A percentile compares a stretch with the other conserved stretches of the same genome.
These are phyloP conservation scores for Leishmania turanica DNA, from an alignment of 208 protist species.

Conservation along the genomic window DNA sequence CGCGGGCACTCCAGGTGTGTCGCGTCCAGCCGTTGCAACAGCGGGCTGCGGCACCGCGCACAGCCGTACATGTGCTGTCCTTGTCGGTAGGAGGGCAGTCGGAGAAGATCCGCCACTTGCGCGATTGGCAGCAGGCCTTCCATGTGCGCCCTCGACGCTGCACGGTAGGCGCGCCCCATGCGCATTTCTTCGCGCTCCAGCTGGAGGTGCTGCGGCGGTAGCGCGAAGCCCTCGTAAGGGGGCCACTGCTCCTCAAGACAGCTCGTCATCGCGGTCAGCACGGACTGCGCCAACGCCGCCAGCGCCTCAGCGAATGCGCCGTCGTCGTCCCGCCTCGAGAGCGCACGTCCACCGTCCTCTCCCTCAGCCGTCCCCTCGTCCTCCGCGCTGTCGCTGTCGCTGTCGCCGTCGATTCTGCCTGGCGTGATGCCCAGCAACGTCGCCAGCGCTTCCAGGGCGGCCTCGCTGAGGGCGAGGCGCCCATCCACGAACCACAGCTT, in stretches of 20 bases:
- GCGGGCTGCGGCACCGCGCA: conserved; percentile 50
- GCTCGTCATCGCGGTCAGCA: conserved; percentile 10
- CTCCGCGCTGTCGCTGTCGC: conserved; percentile 5
- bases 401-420: neutral
- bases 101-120: conserved; percentile 43
- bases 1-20: conserved; percentile 49
- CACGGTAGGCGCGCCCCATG: conserved; percentile 35
- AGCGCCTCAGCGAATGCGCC: neutral
- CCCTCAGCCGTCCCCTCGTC: conserved; percentile 2
- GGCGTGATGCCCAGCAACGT: conserved; percentile 10
- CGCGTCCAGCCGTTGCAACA: conserved; percentile 38
- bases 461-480: conserved; percentile 1
- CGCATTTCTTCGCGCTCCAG: conserved; percentile 39
- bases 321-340: neutral
- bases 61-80: conserved; percentile 55
- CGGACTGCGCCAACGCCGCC: conserved; percentile 1
- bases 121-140: conserved; percentile 32
- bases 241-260: conserved; percentile 69
- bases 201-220: conserved; percentile 39
- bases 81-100: conserved; percentile 34
- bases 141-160: conserved; percentile 24
- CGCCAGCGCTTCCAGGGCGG: conserved; percentile 6
- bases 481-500: conserved; percentile 11
- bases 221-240: conserved; percentile 38
- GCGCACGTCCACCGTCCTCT: neutral